Evolutionary conservation across 2,329 filamentous ascomycete genomes (phyloP).

Genomic region (Cercospora citrullina): DNA sequence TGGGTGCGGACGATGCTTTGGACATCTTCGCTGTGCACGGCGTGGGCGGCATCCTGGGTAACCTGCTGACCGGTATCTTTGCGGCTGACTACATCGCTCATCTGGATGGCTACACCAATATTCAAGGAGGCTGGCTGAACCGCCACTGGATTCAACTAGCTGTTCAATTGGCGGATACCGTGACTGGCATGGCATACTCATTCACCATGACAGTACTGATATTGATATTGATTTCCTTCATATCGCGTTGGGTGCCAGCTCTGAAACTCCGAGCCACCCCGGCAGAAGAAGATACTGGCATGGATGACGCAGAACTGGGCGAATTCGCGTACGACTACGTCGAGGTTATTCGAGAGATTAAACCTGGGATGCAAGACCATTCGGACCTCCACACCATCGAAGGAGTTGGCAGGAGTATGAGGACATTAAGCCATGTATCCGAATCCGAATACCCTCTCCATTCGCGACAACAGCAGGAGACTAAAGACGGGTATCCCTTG

Average conservation of each 20-base stretch:
- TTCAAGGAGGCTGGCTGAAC: conserved; percentile 79
- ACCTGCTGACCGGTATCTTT: conserved; percentile 78
- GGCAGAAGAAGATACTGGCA: conserved; percentile 79
- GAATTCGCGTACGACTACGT: conserved; percentile 97
- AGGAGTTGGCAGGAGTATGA: conserved; percentile 6
- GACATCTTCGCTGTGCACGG: conserved; percentile 87
- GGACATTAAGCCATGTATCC: conserved; percentile 12
- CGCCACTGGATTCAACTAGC: conserved; percentile 79
- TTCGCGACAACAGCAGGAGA: conserved; percentile 6
- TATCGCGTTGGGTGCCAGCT: conserved; percentile 77
- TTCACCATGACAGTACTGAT: conserved; percentile 77
- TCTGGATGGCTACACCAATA: conserved; percentile 68
- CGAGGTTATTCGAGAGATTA: conserved; percentile 73
- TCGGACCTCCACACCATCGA: conserved; percentile 7
- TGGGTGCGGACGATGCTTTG: conserved; percentile 78
- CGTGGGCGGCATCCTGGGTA: conserved; percentile 75
- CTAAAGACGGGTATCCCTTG: conserved; percentile 14
- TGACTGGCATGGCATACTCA: conserved; percentile 73
- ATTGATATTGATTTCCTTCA: conserved; percentile 58
- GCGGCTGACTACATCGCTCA: conserved; percentile 81
- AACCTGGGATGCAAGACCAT: conserved; percentile 24
- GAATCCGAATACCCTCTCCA: conserved; percentile 12
- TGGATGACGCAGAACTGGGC: conserved; percentile 84
- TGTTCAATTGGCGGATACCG: conserved; percentile 80
- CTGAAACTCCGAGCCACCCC: conserved; percentile 71